Base-by-base conservation (phyloP, 2,329 filamentous ascomycete species). In the Exophiala aquamarina region DNA sequence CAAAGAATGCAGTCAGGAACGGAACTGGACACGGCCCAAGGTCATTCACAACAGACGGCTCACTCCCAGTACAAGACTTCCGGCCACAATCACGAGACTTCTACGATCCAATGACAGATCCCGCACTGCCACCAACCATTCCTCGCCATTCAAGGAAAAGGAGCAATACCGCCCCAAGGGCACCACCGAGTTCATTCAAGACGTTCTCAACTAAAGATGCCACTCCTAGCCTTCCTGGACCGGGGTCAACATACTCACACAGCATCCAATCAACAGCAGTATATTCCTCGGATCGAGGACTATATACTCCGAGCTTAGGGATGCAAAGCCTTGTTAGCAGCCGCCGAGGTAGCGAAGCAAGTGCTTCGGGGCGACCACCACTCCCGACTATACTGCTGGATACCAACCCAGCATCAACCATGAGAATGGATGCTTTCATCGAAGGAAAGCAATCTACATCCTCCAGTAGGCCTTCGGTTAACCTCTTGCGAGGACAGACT, bases 341-440 rank as follows among this genome's bases (percentile, higher is more conserved):
- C 55, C 28, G 61, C 55, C 13, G 66, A 49, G 66, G 63, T 32
- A 69, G 70, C 36, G 64, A 74, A 41, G 79, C 77, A 54, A 84
- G 81, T 64, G 83, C 77, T 2, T 45, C 52, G 9, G 55, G 50
- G 73, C 77, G 3, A 77, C 74, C 31, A 72, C 70, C 93, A 93
- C 62, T 90, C 94, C 59, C 87, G 87, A 1, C 85, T 28, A 44
- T 43, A 13, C 47, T 51, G 14, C 18, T 48, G 26, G 49, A 55
- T 19, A 41, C 39, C 44, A 65, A 66, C 33, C 44, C 53, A 19
- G 43, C 45, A 3, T 46, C 46, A 14, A 97, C 91, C 2, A 83
- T 97, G 37, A 83, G 93, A 20, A 97, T 98, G 92, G 92, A 97
- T 67, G 93, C 93, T 0, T 98, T 97, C 66, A 94, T 98, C 57